These are phyloP conservation scores for Clonostachys sp. DNA, from an alignment of 2,329 filamentous ascomycete genomes.

Conservation along the genomic window DNA sequence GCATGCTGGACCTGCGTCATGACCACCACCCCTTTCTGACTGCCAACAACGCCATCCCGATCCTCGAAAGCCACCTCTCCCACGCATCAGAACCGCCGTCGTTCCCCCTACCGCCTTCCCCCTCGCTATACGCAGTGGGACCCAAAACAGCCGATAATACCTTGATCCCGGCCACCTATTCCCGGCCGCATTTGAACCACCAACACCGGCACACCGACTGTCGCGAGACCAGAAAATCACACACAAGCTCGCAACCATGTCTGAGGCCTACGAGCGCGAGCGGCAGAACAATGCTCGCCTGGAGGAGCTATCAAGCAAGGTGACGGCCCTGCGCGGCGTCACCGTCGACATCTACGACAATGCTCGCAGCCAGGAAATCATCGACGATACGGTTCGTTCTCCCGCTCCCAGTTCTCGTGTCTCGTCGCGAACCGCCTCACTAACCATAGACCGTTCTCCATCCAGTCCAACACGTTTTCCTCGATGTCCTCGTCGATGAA, in stretches of 20 bases:
- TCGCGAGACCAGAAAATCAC: background rate
- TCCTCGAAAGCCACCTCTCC: no score
- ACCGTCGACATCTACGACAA: constrained; percentile 98
- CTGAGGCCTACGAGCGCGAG: constrained; percentile 74
- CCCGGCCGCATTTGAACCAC: background rate
- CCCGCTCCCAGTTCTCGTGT: background rate
- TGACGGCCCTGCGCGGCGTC: constrained; percentile 85
- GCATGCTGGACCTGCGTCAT: no score
- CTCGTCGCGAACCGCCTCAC: background rate
- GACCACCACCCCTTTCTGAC: no score
- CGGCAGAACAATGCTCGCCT: constrained; percentile 94
- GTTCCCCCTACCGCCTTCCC: no score
- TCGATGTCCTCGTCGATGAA: constrained; percentile 79
- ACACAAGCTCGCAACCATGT: constrained; percentile 41
- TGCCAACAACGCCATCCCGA: no score
- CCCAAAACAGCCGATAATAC: background rate
- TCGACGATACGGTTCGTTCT: constrained; percentile 73
- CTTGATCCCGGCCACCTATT: background rate
- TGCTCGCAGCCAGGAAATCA: constrained; percentile 79
- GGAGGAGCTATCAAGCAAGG: constrained; percentile 84
- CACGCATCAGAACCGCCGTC: no score
- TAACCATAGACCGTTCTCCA: background rate
- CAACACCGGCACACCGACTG: background rate
- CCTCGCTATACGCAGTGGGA: no score
- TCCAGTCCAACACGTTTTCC: constrained; percentile 83